phyloP scores from a whole-genome alignment of 352 stramenopile species.

The Phytophthora europaea region DNA sequence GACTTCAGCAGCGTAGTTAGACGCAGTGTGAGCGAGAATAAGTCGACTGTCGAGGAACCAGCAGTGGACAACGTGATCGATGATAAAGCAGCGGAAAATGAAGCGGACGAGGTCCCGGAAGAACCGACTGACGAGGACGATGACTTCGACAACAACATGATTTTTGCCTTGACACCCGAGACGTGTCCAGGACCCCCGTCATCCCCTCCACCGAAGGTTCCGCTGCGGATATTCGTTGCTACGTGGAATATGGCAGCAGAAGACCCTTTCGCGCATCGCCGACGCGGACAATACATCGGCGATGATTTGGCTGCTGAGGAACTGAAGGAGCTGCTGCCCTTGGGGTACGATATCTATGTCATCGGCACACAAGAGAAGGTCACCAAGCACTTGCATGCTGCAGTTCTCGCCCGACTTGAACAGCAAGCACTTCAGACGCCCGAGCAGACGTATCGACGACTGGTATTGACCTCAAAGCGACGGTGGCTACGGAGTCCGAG shows the following conservation, averaged over 20 bases:
- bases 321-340: slow-evolving; percentile 57
- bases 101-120: not conserved
- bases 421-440: slow-evolving; percentile 7
- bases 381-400: slow-evolving; percentile 67
- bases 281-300: slow-evolving; percentile 56
- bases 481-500: not conserved
- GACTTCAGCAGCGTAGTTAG: not conserved
- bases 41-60: not conserved
- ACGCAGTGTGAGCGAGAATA: not conserved
- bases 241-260: slow-evolving; percentile 84
- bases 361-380: slow-evolving; percentile 80
- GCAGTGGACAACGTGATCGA: not conserved
- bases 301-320: slow-evolving; percentile 44
- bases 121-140: slow-evolving; percentile 6
- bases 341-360: slow-evolving; percentile 83
- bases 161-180: slow-evolving; percentile 46
- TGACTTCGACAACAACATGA: slow-evolving; percentile 36
- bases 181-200: slow-evolving; percentile 36
- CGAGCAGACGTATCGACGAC: slow-evolving; percentile 32
- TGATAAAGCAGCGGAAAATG: not conserved
- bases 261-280: slow-evolving; percentile 57
- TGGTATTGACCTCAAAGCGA: slow-evolving; percentile 32
- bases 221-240: slow-evolving; percentile 69
- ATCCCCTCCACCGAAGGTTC: slow-evolving; percentile 10
- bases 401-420: slow-evolving; percentile 60